These are phyloP conservation scores for Colletotrichum caudatum DNA, from an alignment of 2,329 filamentous ascomycete species.

Conservation along the genomic window DNA sequence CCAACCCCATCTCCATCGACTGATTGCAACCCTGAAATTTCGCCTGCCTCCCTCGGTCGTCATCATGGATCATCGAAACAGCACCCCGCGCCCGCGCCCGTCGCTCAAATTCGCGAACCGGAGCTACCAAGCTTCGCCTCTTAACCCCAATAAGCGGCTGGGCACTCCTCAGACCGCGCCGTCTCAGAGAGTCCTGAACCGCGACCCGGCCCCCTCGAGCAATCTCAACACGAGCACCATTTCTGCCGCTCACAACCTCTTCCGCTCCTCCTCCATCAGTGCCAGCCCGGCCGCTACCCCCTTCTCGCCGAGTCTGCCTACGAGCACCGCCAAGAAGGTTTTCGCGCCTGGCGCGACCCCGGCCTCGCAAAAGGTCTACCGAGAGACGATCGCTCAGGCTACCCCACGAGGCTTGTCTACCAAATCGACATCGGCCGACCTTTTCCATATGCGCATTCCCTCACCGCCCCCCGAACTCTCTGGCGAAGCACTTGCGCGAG, in stretches of 20 bases:
- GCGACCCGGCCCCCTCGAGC: conserved; percentile 52
- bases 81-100: conserved; percentile 56
- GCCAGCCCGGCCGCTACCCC: conserved; percentile 49
- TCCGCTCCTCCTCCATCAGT: conserved; percentile 54
- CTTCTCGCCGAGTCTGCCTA: conserved; percentile 61
- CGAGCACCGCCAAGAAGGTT: conserved; percentile 60
- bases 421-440: conserved; percentile 62
- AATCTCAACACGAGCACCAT: conserved; percentile 53
- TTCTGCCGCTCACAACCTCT: conserved; percentile 56
- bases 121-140: conserved; percentile 55
- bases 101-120: conserved; percentile 60
- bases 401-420: conserved; percentile 63
- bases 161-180: conserved; percentile 55
- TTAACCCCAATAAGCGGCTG: conserved; percentile 50
- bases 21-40: conserved; percentile 23
- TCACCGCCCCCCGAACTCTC: conserved; percentile 68
- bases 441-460: conserved; percentile 70
- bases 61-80: conserved; percentile 45
- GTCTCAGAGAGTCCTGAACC: conserved; percentile 52
- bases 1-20: conserved; percentile 28
- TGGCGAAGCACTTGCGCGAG: conserved; percentile 65
- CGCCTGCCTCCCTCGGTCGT: not conserved
- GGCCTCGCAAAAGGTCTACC: conserved; percentile 56
- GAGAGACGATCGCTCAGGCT: conserved; percentile 60
- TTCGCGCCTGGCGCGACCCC: conserved; percentile 61